phyloP scores from a whole-genome alignment of 345 rosid genomes.

The Rubroshorea leprosula region DNA sequence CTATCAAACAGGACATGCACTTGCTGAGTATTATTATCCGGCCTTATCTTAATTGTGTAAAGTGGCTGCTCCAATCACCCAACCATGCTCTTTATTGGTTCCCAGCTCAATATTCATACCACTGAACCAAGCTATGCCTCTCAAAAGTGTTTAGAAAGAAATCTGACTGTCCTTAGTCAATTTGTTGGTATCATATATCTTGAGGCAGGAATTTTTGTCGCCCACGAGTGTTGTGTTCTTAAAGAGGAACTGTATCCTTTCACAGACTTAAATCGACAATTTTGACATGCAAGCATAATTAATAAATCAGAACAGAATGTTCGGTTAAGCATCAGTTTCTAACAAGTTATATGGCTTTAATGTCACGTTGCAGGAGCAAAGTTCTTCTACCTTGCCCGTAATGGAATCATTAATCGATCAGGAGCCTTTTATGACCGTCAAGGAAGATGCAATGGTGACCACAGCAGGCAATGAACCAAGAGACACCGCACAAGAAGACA shows the following conservation, averaged over 20 bases:
- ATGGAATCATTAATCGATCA: conserved; percentile 29
- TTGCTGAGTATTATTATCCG: no score
- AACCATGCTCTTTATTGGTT: no score
- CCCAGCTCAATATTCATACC: no score
- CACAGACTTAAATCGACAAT: background rate
- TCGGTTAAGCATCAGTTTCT: background rate
- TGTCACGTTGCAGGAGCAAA: conserved; percentile 20
- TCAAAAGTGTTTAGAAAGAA: no score
- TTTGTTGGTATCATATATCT: no score
- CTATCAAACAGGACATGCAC: no score
- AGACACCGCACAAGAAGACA: conserved; percentile 14
- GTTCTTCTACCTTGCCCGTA: conserved; percentile 8
- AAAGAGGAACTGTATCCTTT: no score
- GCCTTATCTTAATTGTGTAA: no score
- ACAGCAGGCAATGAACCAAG: conserved; percentile 20
- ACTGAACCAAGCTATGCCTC: no score
- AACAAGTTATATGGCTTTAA: background rate
- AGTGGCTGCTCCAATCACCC: no score
- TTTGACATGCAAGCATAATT: background rate
- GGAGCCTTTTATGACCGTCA: conserved; percentile 32
- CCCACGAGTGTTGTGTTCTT: background rate
- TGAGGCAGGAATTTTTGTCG: no score
- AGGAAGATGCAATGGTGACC: conserved; percentile 35
- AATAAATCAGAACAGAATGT: background rate
- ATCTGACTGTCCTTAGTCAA: no score